Percentiles rank a stretch among this genome's conserved stretches.
Conservation (phyloP, 2,329 filamentous ascomycete genomes). For the Beauveria caledonica region DNA sequence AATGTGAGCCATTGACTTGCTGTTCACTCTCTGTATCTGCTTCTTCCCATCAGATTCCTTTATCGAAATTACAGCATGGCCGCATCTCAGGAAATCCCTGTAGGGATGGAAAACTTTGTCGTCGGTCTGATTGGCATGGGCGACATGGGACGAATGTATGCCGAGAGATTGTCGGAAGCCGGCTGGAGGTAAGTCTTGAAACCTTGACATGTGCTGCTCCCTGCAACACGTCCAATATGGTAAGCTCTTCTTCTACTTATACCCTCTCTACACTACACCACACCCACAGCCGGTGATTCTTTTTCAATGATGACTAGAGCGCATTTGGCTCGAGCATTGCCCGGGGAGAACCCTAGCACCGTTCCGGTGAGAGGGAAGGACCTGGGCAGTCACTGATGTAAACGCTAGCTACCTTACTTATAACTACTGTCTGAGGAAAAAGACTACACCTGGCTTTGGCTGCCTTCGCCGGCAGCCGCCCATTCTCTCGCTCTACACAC, state of each 20-base stretch:
- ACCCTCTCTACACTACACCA: not conserved
- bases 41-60: slow-evolving; percentile 7
- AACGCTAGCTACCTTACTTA: slow-evolving; percentile 90
- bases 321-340: slow-evolving; percentile 99
- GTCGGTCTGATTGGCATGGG: slow-evolving; percentile 98
- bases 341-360: slow-evolving; percentile 50
- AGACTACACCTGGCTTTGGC: slow-evolving; percentile 7
- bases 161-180: slow-evolving; percentile 75
- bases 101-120: slow-evolving; percentile 58
- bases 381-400: slow-evolving; percentile 88
- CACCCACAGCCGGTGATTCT: slow-evolving; percentile 17
- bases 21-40: slow-evolving; percentile 15
- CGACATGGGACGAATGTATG: slow-evolving; percentile 99
- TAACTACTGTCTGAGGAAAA: slow-evolving; percentile 71
- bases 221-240: slow-evolving; percentile 22
- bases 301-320: slow-evolving; percentile 96
- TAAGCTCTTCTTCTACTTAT: slow-evolving; percentile 24
- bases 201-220: not conserved
- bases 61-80: slow-evolving; percentile 23
- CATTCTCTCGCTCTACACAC: slow-evolving; percentile 5
- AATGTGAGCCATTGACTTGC: slow-evolving; percentile 20
- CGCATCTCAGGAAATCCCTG: slow-evolving; percentile 21
- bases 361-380: slow-evolving; percentile 65
- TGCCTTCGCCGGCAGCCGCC: slow-evolving; percentile 6
- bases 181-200: slow-evolving; percentile 74